Evolutionary conservation across 83 land plant species (phyloP).

Genomic region (Isoetes engelmannii): DNA sequence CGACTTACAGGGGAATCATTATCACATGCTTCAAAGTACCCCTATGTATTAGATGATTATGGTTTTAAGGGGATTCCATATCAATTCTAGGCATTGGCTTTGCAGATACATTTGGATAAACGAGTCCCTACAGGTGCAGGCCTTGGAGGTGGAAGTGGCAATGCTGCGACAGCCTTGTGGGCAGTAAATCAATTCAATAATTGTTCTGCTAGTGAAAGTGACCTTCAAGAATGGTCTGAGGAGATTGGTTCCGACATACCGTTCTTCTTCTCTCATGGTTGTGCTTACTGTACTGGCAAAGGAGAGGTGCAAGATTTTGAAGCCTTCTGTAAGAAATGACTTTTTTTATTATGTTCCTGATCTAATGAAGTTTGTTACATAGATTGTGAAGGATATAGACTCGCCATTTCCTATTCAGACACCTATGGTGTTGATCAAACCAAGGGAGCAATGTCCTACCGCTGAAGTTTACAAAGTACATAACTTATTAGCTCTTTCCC

Average conservation of each 20-base stretch:
- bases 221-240: conserved; percentile 95
- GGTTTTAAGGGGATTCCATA: no score
- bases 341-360: neutral
- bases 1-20: no score
- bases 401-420: conserved; percentile 58
- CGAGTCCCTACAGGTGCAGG: conserved; percentile 97
- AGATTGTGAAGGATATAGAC: conserved; percentile 77
- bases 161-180: conserved; percentile 99
- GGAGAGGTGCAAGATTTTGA: conserved; percentile 56
- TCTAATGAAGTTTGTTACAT: conserved; percentile 1
- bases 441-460: conserved; percentile 78
- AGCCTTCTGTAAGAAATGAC: neutral
- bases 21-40: no score
- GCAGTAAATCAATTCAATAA: conserved; percentile 92
- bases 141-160: conserved; percentile 99
- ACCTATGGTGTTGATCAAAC: conserved; percentile 95
- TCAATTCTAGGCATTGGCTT: no score
- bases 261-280: conserved; percentile 95
- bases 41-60: no score
- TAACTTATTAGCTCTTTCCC: neutral
- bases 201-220: conserved; percentile 63
- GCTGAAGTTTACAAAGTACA: conserved; percentile 90
- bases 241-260: conserved; percentile 97
- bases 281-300: conserved; percentile 91
- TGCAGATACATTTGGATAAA: conserved; percentile 90